Evolutionary conservation across 2,329 filamentous ascomycete species (phyloP).

Genomic region (Talaromyces amestolkiae): DNA sequence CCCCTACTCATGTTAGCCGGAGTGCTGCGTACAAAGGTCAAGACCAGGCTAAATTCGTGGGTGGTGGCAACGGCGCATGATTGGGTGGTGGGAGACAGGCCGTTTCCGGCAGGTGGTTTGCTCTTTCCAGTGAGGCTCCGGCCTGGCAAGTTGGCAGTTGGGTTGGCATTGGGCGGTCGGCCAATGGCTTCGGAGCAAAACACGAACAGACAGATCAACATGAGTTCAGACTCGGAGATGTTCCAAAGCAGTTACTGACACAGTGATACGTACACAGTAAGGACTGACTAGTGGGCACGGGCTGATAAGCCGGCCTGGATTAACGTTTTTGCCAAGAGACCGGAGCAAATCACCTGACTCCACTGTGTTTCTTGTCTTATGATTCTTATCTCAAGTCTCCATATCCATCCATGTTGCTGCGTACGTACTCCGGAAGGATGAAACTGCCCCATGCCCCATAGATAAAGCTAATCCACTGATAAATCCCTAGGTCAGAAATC

Average conservation of each 20-base stretch:
- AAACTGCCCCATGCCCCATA: not conserved
- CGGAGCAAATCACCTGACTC: conserved; percentile 1
- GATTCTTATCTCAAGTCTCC: not conserved
- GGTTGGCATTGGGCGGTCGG: not conserved
- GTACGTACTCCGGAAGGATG: not conserved
- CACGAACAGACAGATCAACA: not conserved
- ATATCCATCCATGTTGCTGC: not conserved
- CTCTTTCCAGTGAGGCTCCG: not conserved
- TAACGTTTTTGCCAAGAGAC: not conserved
- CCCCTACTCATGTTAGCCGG: not conserved
- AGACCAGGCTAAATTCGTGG: not conserved
- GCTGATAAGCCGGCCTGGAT: not conserved
- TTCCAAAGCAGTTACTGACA: not conserved
- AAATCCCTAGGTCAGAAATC: not conserved
- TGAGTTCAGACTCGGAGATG: not conserved
- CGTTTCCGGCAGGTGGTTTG: conserved; percentile 4
- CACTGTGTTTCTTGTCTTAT: not conserved
- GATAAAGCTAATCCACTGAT: not conserved
- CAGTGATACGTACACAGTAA: too few species aligned
- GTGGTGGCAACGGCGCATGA: conserved; percentile 1
- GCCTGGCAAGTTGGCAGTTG: not conserved
- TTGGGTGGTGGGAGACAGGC: not conserved
- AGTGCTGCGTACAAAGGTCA: not conserved
- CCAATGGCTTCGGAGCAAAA: not conserved
- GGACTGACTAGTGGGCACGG: too few species aligned